These are phyloP conservation scores for Tetragonia tetragonoides DNA, from an alignment of 148 eudicot genomes.

Conservation along the genomic window DNA sequence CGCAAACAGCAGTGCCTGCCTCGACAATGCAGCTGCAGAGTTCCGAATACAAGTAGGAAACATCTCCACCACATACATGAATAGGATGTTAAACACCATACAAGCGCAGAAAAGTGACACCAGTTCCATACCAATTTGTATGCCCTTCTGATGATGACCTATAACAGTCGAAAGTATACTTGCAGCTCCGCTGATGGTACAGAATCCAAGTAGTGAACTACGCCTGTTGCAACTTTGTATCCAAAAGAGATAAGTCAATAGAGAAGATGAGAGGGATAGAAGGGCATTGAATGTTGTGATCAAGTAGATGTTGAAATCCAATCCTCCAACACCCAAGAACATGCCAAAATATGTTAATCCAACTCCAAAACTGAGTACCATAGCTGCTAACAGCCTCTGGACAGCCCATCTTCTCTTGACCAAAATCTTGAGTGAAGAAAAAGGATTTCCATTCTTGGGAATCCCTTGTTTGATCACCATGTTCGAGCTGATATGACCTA, in stretches of 20 bases:
- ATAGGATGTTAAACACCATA: constrained; percentile 25
- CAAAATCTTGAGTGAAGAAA: constrained; percentile 17
- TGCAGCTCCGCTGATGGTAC: constrained; percentile 25
- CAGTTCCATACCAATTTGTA: constrained; percentile 19
- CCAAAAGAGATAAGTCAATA: constrained; percentile 19
- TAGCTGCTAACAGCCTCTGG: constrained; percentile 19
- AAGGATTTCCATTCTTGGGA: constrained; percentile 10
- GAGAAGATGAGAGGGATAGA: constrained; percentile 12
- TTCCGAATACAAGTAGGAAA: constrained; percentile 35
- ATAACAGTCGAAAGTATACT: constrained; percentile 12
- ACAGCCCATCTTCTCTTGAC: constrained; percentile 27
- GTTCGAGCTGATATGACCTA: constrained; percentile 10
- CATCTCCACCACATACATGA: constrained; percentile 30
- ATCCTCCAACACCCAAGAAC: constrained; percentile 32
- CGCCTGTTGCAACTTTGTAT: constrained; percentile 25
- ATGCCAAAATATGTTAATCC: constrained; percentile 34
- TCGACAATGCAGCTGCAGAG: constrained; percentile 27
- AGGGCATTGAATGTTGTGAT: constrained; percentile 24
- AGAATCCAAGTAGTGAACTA: constrained; percentile 22
- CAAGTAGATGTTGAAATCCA: constrained; percentile 25
- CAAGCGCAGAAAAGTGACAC: constrained; percentile 20
- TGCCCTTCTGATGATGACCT: neutral
- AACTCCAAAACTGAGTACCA: constrained; percentile 30
- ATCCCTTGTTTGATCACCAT: constrained; percentile 4
- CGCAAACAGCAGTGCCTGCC: constrained; percentile 29